Percentiles rank a stretch among this genome's conserved stretches.
These are phyloP conservation scores for Chaetomium fimeti DNA, from an alignment of 495 filamentous ascomycete species.

Conservation along the genomic window DNA sequence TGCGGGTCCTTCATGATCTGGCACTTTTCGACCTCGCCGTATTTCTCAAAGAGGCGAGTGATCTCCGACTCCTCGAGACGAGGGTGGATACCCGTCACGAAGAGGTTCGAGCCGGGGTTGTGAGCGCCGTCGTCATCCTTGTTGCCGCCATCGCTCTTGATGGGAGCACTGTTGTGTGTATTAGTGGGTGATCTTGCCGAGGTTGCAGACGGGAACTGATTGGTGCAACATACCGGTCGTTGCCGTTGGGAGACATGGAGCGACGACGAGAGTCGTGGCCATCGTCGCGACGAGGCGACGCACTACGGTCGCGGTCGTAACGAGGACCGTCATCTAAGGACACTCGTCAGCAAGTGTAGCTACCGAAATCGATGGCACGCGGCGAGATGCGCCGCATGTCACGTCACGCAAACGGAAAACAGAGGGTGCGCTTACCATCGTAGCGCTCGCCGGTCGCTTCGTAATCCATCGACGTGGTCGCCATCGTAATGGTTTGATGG, in stretches of 20 bases:
- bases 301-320: constrained; percentile 80
- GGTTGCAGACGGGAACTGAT: not conserved
- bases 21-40: constrained; percentile 96
- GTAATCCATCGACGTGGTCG: constrained; percentile 71
- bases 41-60: constrained; percentile 94
- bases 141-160: constrained; percentile 40
- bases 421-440: constrained; percentile 62
- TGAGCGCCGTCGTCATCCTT: constrained; percentile 74
- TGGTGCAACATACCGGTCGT: constrained; percentile 63
- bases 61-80: constrained; percentile 89
- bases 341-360: constrained; percentile 19
- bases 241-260: constrained; percentile 70
- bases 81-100: constrained; percentile 97
- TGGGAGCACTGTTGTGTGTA: constrained; percentile 26
- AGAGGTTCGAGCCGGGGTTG: constrained; percentile 96
- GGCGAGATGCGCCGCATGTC: not conserved
- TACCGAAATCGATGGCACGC: not conserved
- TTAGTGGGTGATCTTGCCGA: constrained; percentile 13
- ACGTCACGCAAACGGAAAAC: not conserved
- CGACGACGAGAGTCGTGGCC: constrained; percentile 69
- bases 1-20: constrained; percentile 99
- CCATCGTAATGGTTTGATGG: constrained; percentile 40
- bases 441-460: constrained; percentile 80
- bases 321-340: constrained; percentile 68
- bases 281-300: constrained; percentile 80